Evolutionary conservation across 148 eudicot genomes (phyloP), one percentile per base, ranked within the genome.

Genomic region (Drosera capensis): DNA sequence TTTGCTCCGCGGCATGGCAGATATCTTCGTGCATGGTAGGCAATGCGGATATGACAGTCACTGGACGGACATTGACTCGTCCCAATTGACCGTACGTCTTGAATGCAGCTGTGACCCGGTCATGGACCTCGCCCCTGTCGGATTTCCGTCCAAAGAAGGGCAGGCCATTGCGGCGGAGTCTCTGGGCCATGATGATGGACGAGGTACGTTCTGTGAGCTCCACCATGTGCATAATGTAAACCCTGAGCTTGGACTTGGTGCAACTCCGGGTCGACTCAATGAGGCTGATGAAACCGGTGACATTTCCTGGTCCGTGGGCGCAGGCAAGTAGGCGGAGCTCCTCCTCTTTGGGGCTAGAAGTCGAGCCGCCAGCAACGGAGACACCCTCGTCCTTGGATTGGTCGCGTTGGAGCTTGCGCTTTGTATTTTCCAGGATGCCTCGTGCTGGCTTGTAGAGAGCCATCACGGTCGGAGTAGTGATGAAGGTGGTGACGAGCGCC

Each of bases 401-500:
- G 43, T 69, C 47, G 6, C 48, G 38, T 39, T 65, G 52, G 15
- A 68, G 51, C 46, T 50, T 59, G 23, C 56, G 24, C 39, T 66
- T 46, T 16, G 30, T 60, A 45, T 25, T 15, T 8, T 49, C 37
- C 3, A 17, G 12, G 9, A 4, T 36, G 8, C 49, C 45, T 7
- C 44, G 52, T 3, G 72, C 76, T 5, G 86, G 86, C 25, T 75
- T 74, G 61, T 71, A 71, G 18, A 72, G 63, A 5, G 78, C 71
- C 70, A 69, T 66, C 1, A 79, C 81, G 0, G 52, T 20, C 9
- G 86, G 86, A 2, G 81, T 75, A 1, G 86, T 75, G 41, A 79
- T 71, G 54, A 79, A 79, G 8, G 86, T 79, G 2, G 81, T 79
- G 49, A 79, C 62, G 15, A 79, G 63, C 1, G 87, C 87, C 87